Evolutionary conservation across 345 rosid genomes (phyloP).

Genomic region (Heritiera littoralis): DNA sequence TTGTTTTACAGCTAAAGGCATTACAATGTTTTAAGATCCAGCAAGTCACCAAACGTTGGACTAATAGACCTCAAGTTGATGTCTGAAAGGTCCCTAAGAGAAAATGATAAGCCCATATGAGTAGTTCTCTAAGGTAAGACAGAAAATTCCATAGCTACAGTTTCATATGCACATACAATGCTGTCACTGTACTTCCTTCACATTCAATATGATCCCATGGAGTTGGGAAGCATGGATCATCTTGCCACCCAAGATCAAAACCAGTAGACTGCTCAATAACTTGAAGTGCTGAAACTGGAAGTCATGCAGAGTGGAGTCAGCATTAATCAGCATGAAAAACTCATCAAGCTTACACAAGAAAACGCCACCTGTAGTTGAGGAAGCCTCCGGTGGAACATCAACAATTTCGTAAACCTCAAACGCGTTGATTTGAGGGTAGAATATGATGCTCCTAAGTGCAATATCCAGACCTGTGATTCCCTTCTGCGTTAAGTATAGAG

Average conservation of each 20-base stretch:
- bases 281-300: conserved; percentile 81
- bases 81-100: conserved; percentile 66
- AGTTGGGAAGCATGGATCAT: conserved; percentile 86
- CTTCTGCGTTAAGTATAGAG: conserved; percentile 49
- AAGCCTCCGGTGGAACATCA: conserved; percentile 66
- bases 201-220: conserved; percentile 73
- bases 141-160: not conserved
- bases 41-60: conserved; percentile 92
- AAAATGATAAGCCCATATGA: conserved; percentile 18
- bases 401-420: conserved; percentile 69
- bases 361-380: conserved; percentile 78
- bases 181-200: conserved; percentile 73
- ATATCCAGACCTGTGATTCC: conserved; percentile 55
- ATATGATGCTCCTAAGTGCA: conserved; percentile 53
- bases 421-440: conserved; percentile 70
- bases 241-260: conserved; percentile 82
- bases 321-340: conserved; percentile 8
- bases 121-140: conserved; percentile 16
- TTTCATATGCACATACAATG: conserved; percentile 49
- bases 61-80: conserved; percentile 73
- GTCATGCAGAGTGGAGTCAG: conserved; percentile 17
- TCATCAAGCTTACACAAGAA: conserved; percentile 1
- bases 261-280: conserved; percentile 81
- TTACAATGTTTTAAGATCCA: conserved; percentile 84
- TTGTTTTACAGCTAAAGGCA: not conserved